Base-by-base conservation (phyloP, 768 basidiomycete species). In the Gloeopeniophorella convolvens region DNA sequence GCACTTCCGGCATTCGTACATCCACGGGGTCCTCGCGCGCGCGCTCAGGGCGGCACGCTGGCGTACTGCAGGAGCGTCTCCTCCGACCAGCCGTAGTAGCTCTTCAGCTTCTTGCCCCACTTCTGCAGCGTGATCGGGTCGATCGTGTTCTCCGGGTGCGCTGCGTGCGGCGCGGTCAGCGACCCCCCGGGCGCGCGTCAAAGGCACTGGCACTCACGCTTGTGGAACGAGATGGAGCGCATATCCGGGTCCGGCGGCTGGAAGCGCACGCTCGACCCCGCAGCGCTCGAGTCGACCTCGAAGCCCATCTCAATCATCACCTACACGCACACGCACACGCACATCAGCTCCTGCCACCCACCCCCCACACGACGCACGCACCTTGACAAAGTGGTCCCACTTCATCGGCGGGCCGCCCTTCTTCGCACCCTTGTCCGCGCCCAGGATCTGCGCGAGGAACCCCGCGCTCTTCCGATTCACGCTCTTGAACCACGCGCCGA, bases 311-410 rank as follows among this genome's bases (percentile, higher is more conserved):
- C 53, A 10, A 51, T 54, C 65, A 66, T 66, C 11, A 62, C 55
- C 65, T 66, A 35, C 16, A 15, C 49, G 48, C 50, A 33, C 28
- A 51, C 55, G 16, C 15, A 66, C 32, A 33, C n/a, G n/a, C n/a
- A n/a, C n/a, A n/a, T n/a, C n/a, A n/a, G n/a, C n/a, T n/a, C n/a
- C n/a, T n/a, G n/a, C n/a, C n/a, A n/a, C n/a, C n/a, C n/a, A n/a
- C n/a, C n/a, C n/a, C n/a, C n/a, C n/a, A n/a, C n/a, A n/a, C n/a
- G n/a, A n/a, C n/a, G n/a, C 16, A 27, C 51, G 39, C 21, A 49
- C 68, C 56, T 63, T 63, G 33, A 65, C 56, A 49, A 69, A 62
- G 26, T 64, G 43, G 44, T 69, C 61, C 68, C 67, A 67, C 48
- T 63, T 59, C 64, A 69, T 60, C 21, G 60, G 39, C 35, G 59